phyloP scores from a whole-genome alignment of 805 yeast species.

The Soucietia sequanensis region DNA sequence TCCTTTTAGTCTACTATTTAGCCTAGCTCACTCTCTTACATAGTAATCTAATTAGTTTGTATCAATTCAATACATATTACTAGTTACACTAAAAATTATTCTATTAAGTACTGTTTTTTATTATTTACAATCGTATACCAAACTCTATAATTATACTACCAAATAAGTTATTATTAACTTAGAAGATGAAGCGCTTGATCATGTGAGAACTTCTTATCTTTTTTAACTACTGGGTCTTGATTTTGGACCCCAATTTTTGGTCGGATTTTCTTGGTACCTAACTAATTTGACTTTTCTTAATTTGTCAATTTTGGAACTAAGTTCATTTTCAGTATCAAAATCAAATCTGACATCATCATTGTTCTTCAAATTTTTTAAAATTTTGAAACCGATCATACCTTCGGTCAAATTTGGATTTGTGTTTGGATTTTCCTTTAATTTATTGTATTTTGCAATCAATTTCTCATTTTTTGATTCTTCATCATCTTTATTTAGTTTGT shows the following conservation, averaged over 20 bases:
- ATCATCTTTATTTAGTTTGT: slow-evolving; percentile 11
- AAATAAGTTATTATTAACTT: no score
- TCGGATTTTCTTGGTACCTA: slow-evolving; percentile 88
- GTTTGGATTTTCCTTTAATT: slow-evolving; percentile 28
- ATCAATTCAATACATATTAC: no score
- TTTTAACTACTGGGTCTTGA: no score
- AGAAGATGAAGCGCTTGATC: no score
- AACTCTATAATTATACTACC: no score
- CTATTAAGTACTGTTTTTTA: no score
- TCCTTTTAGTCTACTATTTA: no score
- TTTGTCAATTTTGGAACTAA: slow-evolving; percentile 55
- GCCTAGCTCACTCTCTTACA: no score
- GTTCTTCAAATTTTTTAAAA: slow-evolving; percentile 44
- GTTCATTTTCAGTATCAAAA: slow-evolving; percentile 59
- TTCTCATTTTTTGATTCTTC: slow-evolving; percentile 10
- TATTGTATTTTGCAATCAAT: slow-evolving; percentile 15
- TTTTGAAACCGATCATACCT: slow-evolving; percentile 50
- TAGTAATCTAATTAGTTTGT: no score
- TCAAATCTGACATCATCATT: slow-evolving; percentile 37
- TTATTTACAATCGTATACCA: no score
- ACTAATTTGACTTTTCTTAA: slow-evolving; percentile 78
- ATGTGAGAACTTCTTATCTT: no score
- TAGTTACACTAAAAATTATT: no score
- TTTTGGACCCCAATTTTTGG: slow-evolving; percentile 97
- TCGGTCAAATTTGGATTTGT: slow-evolving; percentile 41